These are phyloP conservation scores for Neurospora sp. DNA, from an alignment of 2,329 filamentous ascomycete genomes.

Conservation along the genomic window DNA sequence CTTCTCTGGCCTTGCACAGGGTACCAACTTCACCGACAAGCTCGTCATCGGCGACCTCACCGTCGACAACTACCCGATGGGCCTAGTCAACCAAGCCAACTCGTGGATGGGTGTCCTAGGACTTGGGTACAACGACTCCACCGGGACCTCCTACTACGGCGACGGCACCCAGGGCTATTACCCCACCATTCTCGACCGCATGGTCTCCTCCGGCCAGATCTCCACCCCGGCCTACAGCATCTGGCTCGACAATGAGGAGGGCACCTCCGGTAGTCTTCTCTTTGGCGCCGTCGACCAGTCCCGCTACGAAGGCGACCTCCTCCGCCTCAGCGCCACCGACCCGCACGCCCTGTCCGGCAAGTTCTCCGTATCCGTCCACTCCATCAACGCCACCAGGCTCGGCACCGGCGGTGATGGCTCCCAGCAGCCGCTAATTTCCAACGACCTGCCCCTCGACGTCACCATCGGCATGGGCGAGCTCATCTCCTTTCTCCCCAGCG, in stretches of 20 bases:
- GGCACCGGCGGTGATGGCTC: neutral
- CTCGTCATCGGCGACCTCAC: slow-evolving; percentile 17
- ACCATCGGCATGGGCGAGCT: slow-evolving; percentile 15
- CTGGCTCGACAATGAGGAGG: slow-evolving; percentile 22
- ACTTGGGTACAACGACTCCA: slow-evolving; percentile 19
- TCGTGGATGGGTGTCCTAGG: slow-evolving; percentile 20
- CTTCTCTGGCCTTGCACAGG: slow-evolving; percentile 11
- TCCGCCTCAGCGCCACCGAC: slow-evolving; percentile 11
- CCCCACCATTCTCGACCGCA: slow-evolving; percentile 18
- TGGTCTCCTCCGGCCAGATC: slow-evolving; percentile 19
- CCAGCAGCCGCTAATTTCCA: slow-evolving; percentile 6
- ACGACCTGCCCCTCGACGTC: slow-evolving; percentile 14
- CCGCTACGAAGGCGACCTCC: slow-evolving; percentile 17
- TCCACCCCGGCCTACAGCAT: slow-evolving; percentile 22
- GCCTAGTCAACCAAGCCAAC: slow-evolving; percentile 13
- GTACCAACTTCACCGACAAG: slow-evolving; percentile 20
- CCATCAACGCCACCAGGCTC: slow-evolving; percentile 12
- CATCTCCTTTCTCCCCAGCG: slow-evolving; percentile 18
- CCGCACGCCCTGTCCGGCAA: slow-evolving; percentile 1
- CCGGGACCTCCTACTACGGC: neutral
- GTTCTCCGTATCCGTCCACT: slow-evolving; percentile 8
- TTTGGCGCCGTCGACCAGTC: slow-evolving; percentile 24
- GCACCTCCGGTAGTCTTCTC: slow-evolving; percentile 20
- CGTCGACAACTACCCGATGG: slow-evolving; percentile 21
- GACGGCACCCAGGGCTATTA: slow-evolving; percentile 8